Evolutionary conservation across 2,329 filamentous ascomycete species (phyloP), one percentile per base, ranked within the genome.

Genomic region (Tolypocladium capitatum): DNA sequence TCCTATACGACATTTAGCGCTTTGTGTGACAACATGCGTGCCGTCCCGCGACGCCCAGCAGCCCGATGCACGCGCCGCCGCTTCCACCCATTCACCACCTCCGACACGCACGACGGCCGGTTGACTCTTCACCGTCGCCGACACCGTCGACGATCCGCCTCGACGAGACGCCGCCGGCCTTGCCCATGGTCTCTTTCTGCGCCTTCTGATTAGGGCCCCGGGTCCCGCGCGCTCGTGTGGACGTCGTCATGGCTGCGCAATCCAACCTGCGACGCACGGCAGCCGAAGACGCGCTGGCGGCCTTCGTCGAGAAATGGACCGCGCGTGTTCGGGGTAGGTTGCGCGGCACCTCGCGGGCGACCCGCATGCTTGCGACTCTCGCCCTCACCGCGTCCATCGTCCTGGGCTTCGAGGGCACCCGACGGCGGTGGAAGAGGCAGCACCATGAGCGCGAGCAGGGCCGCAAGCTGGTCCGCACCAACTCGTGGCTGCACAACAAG

Each of bases 401-500:
- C 56, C 76, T 84, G 51, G 74, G 83, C 42, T 83, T 83, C 48
- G 89, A 87, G 69, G 89, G 89, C 51, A 79, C 80, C n/a, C 80
- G 83, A 50, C 79, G 78, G 51, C 86, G 84, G 78, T 91, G 86
- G 77, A 81, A 76, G 60, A 79, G 75, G 49, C 75, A 80, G 51
- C 79, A 78, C 44, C 81, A 81, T 53, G 91, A 97, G 66, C 82
- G 80, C 55, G 89, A 92, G 57, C 84, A 89, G 56, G 90, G 90
- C 5, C 75, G 80, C 52, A 84, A 86, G 54, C 75, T 98, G 46
- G 71, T 97, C 53, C 80, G 92, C 49, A 84, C 86, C 51, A 98
- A 98, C 67, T 97, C 91, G 31, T 94, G 89, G 59, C 73, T 97
- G 52, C 80, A 86, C 66, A 88, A 91, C 58, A 96, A 96, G 68